A percentile compares a stretch with the other conserved stretches of the same genome.
Conservation (phyloP, 176 grass and related monocot genomes). For the Rhynchospora breviuscula region DNA sequence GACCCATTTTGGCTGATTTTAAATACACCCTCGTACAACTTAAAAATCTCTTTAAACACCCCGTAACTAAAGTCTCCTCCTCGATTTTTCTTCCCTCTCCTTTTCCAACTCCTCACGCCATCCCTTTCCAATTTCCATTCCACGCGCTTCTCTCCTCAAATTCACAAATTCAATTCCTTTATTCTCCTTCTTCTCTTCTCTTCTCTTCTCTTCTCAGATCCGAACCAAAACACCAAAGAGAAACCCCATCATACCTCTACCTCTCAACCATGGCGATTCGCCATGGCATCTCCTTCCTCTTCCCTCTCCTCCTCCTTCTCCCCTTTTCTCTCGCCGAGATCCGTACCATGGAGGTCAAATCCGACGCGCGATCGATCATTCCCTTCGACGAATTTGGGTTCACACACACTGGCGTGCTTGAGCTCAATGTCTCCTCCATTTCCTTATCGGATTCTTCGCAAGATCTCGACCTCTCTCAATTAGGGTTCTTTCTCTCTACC, state of each 20-base stretch:
- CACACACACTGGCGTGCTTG: constrained; percentile 60
- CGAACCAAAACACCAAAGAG: constrained; percentile 10
- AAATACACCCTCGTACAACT: neutral
- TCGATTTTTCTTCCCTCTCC: neutral
- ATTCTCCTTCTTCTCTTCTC: too few relatives aligned
- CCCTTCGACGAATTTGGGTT: constrained; percentile 95
- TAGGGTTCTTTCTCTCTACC: constrained; percentile 97
- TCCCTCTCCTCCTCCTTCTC: constrained; percentile 9
- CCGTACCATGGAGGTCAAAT: constrained; percentile 51
- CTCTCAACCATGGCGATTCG: constrained; percentile 1
- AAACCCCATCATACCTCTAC: neutral
- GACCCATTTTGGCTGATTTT: too few relatives aligned
- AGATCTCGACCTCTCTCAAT: constrained; percentile 65
- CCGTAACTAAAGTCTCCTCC: neutral
- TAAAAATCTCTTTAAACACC: neutral
- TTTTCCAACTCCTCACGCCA: constrained; percentile 46
- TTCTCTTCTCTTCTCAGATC: neutral
- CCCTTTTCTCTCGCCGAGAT: constrained; percentile 52
- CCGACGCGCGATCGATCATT: constrained; percentile 75
- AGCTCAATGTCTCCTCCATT: constrained; percentile 83
- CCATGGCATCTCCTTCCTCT: neutral
- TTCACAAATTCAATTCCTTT: constrained; percentile 24
- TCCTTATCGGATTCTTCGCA: constrained; percentile 38
- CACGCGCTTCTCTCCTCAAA: constrained; percentile 17
- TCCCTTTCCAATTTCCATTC: neutral